Base-by-base conservation (phyloP, 805 yeast genomes). In the Wickerhamomyces hampshirensis region DNA sequence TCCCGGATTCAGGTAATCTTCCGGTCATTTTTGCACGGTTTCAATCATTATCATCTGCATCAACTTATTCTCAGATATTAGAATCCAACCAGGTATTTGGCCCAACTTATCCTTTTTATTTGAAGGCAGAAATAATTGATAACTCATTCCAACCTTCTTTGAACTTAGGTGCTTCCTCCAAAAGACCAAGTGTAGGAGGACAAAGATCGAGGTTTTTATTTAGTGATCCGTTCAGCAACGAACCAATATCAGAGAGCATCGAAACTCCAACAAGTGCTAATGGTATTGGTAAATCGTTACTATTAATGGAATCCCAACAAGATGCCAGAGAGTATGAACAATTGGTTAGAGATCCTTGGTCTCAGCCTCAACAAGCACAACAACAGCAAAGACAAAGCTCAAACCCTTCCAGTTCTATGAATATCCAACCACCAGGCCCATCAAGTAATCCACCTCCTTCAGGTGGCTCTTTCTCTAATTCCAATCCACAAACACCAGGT, bases 131-230 rank as follows among this genome's bases (percentile, higher is more conserved):
- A 41, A 56, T 65, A 27, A 63, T 66, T 38, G 70, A 63, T 32
- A 29, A 44, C 5, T 30, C 48, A 8, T 42, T 37, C 37, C 49
- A 42, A 16, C 41, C 47, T 8, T 34, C 40, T 6, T 28, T 49
- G 14, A 40, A 44, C 18, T 18, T 47, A 33, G 46, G 50, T 13
- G 28, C 56, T 38, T 34, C 56, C 26, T 65, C 66, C 23, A 73
- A 74, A 52, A 66, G 82, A 49, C 75, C 77, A 34, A 68, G 78
- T 13, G 56, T 74, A 32, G 75, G 76, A 26, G 64, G 68, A 38
- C 81, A 76, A 51, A 62, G 84, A 46, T 77, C 84, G n/a, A 67
- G 86, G 47, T 80, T 81, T 50, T 65, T 81, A 26, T 81, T 81
- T 53, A 72, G 80, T 46, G 87, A 80, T 52, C 85, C 86, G 8